Percentiles rank a stretch among this genome's conserved stretches.
phyloP scores from a whole-genome alignment of 129 eudicot genomes.

The Glebionis coronaria region DNA sequence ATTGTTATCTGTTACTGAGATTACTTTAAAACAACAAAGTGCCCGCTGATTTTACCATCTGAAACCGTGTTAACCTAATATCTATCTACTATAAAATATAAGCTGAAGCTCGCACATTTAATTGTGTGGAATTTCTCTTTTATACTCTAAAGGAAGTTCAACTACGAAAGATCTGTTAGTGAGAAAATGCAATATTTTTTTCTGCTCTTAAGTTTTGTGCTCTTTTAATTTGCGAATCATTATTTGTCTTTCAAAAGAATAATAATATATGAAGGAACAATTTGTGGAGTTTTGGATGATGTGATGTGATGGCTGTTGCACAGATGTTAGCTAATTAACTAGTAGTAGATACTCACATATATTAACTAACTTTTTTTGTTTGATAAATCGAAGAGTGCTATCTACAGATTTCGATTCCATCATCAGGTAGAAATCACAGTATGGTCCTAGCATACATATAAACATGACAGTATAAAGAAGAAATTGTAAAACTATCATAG shows the following conservation, averaged over 20 bases:
- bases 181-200: too few species aligned
- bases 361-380: not conserved
- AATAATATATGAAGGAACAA: not conserved
- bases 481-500: too few species aligned
- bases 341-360: not conserved
- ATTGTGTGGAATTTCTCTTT: not conserved
- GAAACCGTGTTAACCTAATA: not conserved
- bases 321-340: not conserved
- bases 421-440: not conserved
- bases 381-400: slow-evolving; percentile 4
- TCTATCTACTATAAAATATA: slow-evolving; percentile 3
- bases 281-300: not conserved
- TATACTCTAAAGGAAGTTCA: too few species aligned
- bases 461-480: too few species aligned
- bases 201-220: too few species aligned
- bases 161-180: too few species aligned
- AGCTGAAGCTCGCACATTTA: not conserved
- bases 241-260: not conserved
- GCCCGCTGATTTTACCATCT: slow-evolving; percentile 13
- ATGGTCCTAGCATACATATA: not conserved
- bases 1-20: not conserved
- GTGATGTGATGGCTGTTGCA: not conserved
- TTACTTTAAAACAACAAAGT: slow-evolving; percentile 2
- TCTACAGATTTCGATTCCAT: not conserved
- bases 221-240: too few species aligned